phyloP scores from a whole-genome alignment of 345 rosid species.

The Eucalyptus curtisii region DNA sequence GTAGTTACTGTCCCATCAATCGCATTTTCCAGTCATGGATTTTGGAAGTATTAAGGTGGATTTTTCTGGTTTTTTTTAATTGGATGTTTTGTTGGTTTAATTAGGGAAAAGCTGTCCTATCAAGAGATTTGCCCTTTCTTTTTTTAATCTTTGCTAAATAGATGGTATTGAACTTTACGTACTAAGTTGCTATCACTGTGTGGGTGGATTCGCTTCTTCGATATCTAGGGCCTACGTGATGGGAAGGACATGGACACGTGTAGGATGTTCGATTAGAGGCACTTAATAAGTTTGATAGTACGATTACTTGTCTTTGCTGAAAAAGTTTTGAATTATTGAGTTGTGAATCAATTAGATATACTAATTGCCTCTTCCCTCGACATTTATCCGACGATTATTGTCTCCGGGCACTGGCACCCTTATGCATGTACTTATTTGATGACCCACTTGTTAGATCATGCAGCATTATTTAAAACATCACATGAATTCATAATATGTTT shows the following conservation, averaged over 20 bases:
- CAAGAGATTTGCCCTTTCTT: not conserved
- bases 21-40: not conserved
- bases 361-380: not conserved
- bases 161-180: not conserved
- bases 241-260: not conserved
- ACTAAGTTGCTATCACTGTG: not conserved
- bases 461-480: not conserved
- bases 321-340: not conserved
- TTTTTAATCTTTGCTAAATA: not conserved
- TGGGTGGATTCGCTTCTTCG: not conserved
- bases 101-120: not conserved
- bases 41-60: not conserved
- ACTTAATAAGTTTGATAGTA: not conserved
- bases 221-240: not conserved
- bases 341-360: not conserved
- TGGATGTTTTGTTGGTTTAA: not conserved
- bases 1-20: not conserved
- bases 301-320: not conserved
- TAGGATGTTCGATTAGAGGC: not conserved
- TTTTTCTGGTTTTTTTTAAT: not conserved
- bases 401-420: not conserved
- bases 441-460: not conserved
- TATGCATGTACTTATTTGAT: not conserved
- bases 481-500: too few relatives aligned
- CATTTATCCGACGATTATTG: not conserved